Conservation (phyloP, 805 yeast genomes). For the Candida pseudoglaebosa region DNA sequence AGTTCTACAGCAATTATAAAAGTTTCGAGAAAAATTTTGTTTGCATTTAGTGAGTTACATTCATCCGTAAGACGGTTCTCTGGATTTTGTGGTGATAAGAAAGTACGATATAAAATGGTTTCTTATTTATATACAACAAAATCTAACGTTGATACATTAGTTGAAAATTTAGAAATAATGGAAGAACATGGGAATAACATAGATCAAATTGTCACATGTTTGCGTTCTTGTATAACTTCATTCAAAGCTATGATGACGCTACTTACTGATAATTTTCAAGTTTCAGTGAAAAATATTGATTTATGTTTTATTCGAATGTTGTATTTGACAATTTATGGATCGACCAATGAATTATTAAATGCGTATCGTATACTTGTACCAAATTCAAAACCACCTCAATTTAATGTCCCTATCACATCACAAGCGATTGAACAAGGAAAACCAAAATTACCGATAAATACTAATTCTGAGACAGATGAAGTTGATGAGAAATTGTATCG, state of each 20-base stretch:
- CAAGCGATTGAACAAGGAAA: slow-evolving; percentile 7
- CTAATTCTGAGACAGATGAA: slow-evolving; percentile 30
- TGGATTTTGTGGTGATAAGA: slow-evolving; percentile 54
- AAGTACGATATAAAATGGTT: slow-evolving; percentile 50
- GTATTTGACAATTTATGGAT: slow-evolving; percentile 55
- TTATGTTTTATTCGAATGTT: slow-evolving; percentile 63
- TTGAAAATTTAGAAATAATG: slow-evolving; percentile 51
- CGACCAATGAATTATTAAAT: slow-evolving; percentile 63
- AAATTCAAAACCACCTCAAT: slow-evolving; percentile 7
- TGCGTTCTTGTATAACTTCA: slow-evolving; percentile 36
- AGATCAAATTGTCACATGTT: slow-evolving; percentile 26
- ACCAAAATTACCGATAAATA: slow-evolving; percentile 19
- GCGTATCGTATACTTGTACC: slow-evolving; percentile 48
- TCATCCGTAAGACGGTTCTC: slow-evolving; percentile 54
- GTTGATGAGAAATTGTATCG: slow-evolving; percentile 67
- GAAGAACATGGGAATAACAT: slow-evolving; percentile 30
- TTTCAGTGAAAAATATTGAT: slow-evolving; percentile 55
- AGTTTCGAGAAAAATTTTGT: slow-evolving; percentile 57
- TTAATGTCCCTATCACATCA: slow-evolving; percentile 5
- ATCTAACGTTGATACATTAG: slow-evolving; percentile 52
- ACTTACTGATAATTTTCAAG: slow-evolving; percentile 44
- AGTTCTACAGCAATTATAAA: slow-evolving; percentile 27
- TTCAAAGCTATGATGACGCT: slow-evolving; percentile 50
- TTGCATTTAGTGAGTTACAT: slow-evolving; percentile 63
- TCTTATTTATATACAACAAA: slow-evolving; percentile 49